Base-by-base conservation (phyloP, 129 eudicot genomes). In the Flaveria ramosissima region DNA sequence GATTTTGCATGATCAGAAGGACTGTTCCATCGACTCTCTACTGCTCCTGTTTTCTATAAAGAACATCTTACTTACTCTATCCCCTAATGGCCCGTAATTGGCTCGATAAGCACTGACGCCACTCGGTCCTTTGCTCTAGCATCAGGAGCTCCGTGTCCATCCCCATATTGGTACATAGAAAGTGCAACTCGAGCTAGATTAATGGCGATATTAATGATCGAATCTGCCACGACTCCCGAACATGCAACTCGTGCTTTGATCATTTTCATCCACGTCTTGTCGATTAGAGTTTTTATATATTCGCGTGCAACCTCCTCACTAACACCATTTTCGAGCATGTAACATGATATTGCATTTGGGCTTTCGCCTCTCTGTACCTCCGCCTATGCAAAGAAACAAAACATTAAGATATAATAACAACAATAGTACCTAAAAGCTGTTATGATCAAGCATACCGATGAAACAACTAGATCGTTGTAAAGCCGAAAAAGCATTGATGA, bases 121-220 rank as follows among this genome's bases (percentile, higher is more conserved):
- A 56, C 27, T 19, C 63, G 63, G 26, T 56, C 27, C 27, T 17
- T 56, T 12, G 30, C 63, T 19, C 63, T 7, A 19, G 30, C 63
- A 56, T 56, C 62, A 7, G 62, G 62, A 56, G 62, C 27, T 56
- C 62, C 62, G n/a, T 56, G 26, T 17, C 62, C 62, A 19, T 56
- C 62, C 62, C 62, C 62, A 7, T 56, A 8, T 19, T 56, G 62
- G 62, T 56, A 17, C 3, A 7, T 19, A 17, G 23, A 56, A 19
- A 3, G 63, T 56, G 63, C 19, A 56, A 56, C 6, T 56, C 63
- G 63, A 56, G 27, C 27, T 16, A 56, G 63, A 56, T 56, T 56
- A 56, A 56, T 56, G 13, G 15, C 14, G 13, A 56, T 20, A 19
- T 56, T 30, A 20, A 56, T 9, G 63, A 56, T 16, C 7, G 63